These are phyloP conservation scores for Arthrobotrys pseudoclavata DNA, from an alignment of 2,329 filamentous ascomycete genomes.

Conservation along the genomic window DNA sequence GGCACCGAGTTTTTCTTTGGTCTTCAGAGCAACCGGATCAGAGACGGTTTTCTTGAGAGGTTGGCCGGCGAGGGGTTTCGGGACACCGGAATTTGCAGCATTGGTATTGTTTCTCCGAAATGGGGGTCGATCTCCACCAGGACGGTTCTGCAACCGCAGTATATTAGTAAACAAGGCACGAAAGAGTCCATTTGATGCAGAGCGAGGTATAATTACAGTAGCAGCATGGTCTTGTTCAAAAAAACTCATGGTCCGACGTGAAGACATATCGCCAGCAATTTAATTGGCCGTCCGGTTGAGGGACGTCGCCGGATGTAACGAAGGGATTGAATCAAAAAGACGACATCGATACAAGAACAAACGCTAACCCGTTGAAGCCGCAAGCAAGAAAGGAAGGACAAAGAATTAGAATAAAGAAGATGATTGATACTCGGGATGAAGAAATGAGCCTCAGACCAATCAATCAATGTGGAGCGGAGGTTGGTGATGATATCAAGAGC, in stretches of 20 bases:
- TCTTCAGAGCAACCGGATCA: constrained; percentile 40
- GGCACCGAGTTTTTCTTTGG: constrained; percentile 39
- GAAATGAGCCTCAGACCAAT: not conserved
- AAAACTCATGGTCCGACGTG: constrained; percentile 42
- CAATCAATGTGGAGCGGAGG: not conserved
- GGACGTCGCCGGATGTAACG: not conserved
- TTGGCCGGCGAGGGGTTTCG: constrained; percentile 57
- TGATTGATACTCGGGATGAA: not conserved
- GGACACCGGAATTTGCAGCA: constrained; percentile 37
- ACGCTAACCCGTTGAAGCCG: not conserved
- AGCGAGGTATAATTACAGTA: constrained; percentile 20
- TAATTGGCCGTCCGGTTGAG: not conserved
- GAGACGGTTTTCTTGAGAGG: constrained; percentile 57
- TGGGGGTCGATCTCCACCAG: constrained; percentile 8
- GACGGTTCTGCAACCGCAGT: constrained; percentile 33
- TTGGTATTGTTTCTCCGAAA: constrained; percentile 55
- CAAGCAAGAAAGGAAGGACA: not conserved
- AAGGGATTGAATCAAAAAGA: not conserved
- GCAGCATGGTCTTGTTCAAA: constrained; percentile 56
- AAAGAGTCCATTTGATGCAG: too few relatives aligned
- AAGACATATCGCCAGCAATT: constrained; percentile 35
- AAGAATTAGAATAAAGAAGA: not conserved
- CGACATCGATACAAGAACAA: constrained; percentile 12
- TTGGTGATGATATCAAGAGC: constrained; percentile 3
- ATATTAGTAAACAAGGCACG: not conserved